Evolutionary conservation across 2,329 filamentous ascomycete genomes (phyloP).

Genomic region (Monilinia laxa): DNA sequence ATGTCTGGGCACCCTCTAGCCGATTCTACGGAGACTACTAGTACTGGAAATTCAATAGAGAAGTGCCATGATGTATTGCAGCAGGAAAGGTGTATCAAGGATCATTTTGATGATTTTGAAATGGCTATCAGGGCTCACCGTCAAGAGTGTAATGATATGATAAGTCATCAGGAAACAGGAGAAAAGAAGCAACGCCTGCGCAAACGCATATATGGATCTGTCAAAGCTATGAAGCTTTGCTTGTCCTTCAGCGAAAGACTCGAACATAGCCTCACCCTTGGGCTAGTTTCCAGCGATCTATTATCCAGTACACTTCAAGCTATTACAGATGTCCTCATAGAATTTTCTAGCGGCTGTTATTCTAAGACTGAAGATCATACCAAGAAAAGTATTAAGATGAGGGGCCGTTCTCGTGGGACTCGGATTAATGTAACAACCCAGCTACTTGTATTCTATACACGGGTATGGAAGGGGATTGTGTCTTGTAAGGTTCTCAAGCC

Average conservation of each 20-base stretch:
- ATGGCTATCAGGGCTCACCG: constrained; percentile 16
- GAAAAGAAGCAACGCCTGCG: background rate
- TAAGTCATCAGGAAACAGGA: background rate
- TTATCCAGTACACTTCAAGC: constrained; percentile 25
- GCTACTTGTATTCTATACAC: constrained; percentile 31
- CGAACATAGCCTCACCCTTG: constrained; percentile 32
- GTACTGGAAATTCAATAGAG: background rate
- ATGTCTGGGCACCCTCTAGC: background rate
- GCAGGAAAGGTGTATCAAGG: constrained; percentile 6
- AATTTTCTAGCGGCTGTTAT: constrained; percentile 15
- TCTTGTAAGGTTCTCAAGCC: constrained; percentile 32
- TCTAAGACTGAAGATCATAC: too few species aligned
- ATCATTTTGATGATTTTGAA: constrained; percentile 28
- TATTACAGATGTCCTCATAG: constrained; percentile 24
- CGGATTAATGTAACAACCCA: constrained; percentile 2
- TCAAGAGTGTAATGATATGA: background rate
- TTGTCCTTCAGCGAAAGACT: constrained; percentile 30
- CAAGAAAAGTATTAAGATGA: too few species aligned
- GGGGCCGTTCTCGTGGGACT: too few species aligned
- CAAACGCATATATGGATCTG: background rate
- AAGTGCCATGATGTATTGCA: background rate
- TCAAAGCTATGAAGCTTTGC: constrained; percentile 24
- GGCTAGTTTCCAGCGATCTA: constrained; percentile 27
- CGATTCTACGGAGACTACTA: background rate
- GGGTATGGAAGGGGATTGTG: constrained; percentile 35